A percentile compares a stretch with the other conserved stretches of the same genome.
These are phyloP conservation scores for Cercospora sp. DNA, from an alignment of 2,329 filamentous ascomycete species.

Conservation along the genomic window DNA sequence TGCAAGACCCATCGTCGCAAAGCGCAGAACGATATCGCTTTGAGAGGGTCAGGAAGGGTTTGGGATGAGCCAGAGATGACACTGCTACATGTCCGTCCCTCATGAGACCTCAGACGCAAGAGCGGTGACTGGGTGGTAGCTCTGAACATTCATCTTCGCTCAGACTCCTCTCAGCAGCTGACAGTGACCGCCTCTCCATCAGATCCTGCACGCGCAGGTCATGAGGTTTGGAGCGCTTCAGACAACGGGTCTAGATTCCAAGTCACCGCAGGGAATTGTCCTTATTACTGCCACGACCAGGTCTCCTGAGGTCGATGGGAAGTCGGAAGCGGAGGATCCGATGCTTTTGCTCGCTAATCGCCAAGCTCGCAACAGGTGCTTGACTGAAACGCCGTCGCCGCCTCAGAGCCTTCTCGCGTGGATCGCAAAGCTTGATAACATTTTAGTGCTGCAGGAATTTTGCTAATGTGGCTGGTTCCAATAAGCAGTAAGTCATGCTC, in stretches of 20 bases:
- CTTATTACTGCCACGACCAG: not conserved
- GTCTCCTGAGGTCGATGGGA: not conserved
- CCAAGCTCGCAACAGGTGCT: not conserved
- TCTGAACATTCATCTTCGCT: not conserved
- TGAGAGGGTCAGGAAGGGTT: not conserved
- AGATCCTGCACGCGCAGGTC: not conserved
- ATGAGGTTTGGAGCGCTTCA: not conserved
- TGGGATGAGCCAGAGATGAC: not conserved
- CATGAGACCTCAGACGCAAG: not conserved
- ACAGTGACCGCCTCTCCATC: not conserved
- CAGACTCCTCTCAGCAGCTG: not conserved
- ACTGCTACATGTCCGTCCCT: not conserved
- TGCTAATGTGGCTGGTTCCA: not conserved
- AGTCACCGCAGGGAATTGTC: not conserved
- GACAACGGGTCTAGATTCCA: not conserved
- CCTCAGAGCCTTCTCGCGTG: not conserved
- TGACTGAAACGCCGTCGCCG: not conserved
- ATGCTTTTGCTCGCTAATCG: not conserved
- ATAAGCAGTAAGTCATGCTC: not conserved
- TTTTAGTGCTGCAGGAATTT: not conserved
- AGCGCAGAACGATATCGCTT: not conserved
- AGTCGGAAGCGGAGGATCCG: slow-evolving; percentile 5
- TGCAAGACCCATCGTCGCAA: not conserved
- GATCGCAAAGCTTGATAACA: not conserved
- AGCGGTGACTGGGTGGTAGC: not conserved